Evolutionary conservation across 306 rosid genomes (phyloP).

Genomic region (Bauhinia variegata): DNA sequence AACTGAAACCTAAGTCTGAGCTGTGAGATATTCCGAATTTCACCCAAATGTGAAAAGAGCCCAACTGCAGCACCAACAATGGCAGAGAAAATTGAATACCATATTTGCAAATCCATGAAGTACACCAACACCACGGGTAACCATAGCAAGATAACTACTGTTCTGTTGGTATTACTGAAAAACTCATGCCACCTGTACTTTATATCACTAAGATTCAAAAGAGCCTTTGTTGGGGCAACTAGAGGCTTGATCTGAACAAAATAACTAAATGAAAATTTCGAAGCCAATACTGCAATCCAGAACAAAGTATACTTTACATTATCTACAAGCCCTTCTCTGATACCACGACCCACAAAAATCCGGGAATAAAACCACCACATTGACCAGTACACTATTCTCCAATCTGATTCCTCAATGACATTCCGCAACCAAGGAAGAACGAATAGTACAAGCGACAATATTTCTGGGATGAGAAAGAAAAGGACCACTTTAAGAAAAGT

Average conservation of each 20-base stretch:
- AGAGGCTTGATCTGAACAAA: slow-evolving; percentile 66
- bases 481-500: slow-evolving; percentile 47
- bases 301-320: slow-evolving; percentile 55
- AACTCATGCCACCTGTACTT: slow-evolving; percentile 51
- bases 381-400: slow-evolving; percentile 44
- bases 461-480: slow-evolving; percentile 52
- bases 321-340: slow-evolving; percentile 59
- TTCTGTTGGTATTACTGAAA: slow-evolving; percentile 47
- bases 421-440: slow-evolving; percentile 63
- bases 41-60: slow-evolving; percentile 64
- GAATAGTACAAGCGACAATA: slow-evolving; percentile 51
- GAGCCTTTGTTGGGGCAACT: slow-evolving; percentile 49
- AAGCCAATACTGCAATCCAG: slow-evolving; percentile 55
- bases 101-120: slow-evolving; percentile 66
- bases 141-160: slow-evolving; percentile 58
- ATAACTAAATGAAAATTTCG: slow-evolving; percentile 58
- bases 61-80: slow-evolving; percentile 51
- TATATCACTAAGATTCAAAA: slow-evolving; percentile 35
- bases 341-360: slow-evolving; percentile 57
- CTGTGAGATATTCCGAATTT: slow-evolving; percentile 56
- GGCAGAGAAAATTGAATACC: slow-evolving; percentile 59
- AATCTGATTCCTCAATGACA: slow-evolving; percentile 47
- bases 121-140: slow-evolving; percentile 57
- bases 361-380: slow-evolving; percentile 71
- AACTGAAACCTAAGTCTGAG: slow-evolving; percentile 66